phyloP scores from a whole-genome alignment of 495 filamentous ascomycete genomes.

The Aspergillus bridgeri region DNA sequence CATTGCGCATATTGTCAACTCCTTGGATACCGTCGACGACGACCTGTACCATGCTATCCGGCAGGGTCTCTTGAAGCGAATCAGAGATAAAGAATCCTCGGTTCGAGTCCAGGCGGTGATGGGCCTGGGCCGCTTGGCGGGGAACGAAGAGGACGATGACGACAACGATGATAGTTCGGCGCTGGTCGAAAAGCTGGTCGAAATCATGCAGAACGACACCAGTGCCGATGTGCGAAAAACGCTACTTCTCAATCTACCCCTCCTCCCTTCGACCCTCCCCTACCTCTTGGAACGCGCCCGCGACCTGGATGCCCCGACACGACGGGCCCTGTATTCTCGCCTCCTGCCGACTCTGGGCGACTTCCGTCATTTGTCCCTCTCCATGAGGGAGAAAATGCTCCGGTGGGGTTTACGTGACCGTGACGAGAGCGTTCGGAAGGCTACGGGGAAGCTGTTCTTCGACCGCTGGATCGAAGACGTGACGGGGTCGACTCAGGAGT shows the following conservation, averaged over 20 bases:
- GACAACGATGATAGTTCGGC: conserved; percentile 62
- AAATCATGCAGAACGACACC: conserved; percentile 90
- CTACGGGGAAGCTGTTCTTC: conserved; percentile 82
- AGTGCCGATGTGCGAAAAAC: conserved; percentile 88
- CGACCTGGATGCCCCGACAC: conserved; percentile 78
- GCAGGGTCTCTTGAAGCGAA: conserved; percentile 71
- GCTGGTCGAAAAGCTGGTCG: conserved; percentile 77
- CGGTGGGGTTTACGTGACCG: conserved; percentile 93
- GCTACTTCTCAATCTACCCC: conserved; percentile 82
- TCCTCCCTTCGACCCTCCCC: conserved; percentile 75
- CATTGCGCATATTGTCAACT: conserved; percentile 83
- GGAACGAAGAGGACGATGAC: conserved; percentile 73
- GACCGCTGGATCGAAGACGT: conserved; percentile 97
- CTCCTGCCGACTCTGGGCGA: conserved; percentile 87
- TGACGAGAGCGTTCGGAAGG: conserved; percentile 91
- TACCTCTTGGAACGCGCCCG: conserved; percentile 88
- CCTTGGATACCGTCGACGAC: conserved; percentile 83
- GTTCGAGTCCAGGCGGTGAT: conserved; percentile 93
- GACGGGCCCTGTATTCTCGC: conserved; percentile 82
- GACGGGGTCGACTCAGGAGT: conserved; percentile 56
- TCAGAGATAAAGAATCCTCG: conserved; percentile 88
- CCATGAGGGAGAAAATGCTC: conserved; percentile 92
- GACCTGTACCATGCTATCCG: conserved; percentile 80
- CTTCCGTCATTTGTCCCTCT: conserved; percentile 92
- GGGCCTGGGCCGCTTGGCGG: conserved; percentile 78